Evolutionary conservation across 2,329 filamentous ascomycete species (phyloP).

Genomic region (Pestalotiopsis sp.): DNA sequence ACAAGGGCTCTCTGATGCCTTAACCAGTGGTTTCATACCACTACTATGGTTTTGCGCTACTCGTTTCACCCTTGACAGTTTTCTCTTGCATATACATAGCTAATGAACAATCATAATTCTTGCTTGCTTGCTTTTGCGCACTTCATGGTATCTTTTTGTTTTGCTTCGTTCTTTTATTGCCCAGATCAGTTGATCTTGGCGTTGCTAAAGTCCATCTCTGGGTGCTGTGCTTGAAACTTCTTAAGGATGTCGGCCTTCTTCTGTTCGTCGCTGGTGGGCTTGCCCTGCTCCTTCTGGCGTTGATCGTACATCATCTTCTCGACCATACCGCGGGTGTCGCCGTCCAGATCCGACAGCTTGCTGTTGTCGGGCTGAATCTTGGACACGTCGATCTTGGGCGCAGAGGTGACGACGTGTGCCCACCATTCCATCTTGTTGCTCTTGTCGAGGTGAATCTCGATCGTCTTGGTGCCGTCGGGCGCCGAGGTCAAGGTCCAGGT

Average conservation of each 20-base stretch:
- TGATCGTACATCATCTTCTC: conserved; percentile 99
- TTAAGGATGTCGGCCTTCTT: conserved; percentile 91
- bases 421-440: conserved; percentile 98
- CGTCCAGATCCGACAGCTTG: conserved; percentile 89
- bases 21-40: conserved; percentile 26
- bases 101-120: conserved; percentile 1
- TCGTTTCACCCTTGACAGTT: conserved; percentile 69
- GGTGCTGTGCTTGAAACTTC: conserved; percentile 84
- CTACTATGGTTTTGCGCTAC: conserved; percentile 52
- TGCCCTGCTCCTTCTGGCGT: conserved; percentile 90
- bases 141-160: background rate
- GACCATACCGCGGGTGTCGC: conserved; percentile 94
- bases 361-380: conserved; percentile 95
- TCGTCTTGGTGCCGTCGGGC: conserved; percentile 65
- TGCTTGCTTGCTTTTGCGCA: background rate
- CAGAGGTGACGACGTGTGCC: conserved; percentile 84
- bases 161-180: background rate
- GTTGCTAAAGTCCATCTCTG: conserved; percentile 74
- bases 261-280: conserved; percentile 90
- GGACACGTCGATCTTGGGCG: conserved; percentile 90
- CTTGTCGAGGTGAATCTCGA: conserved; percentile 92
- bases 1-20: conserved; percentile 65
- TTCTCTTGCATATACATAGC: background rate
- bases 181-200: conserved; percentile 61
- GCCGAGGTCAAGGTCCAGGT: conserved; percentile 88